These are phyloP conservation scores for Phoenix roebelenii DNA, from an alignment of 176 grass and related monocot genomes.

Conservation along the genomic window DNA sequence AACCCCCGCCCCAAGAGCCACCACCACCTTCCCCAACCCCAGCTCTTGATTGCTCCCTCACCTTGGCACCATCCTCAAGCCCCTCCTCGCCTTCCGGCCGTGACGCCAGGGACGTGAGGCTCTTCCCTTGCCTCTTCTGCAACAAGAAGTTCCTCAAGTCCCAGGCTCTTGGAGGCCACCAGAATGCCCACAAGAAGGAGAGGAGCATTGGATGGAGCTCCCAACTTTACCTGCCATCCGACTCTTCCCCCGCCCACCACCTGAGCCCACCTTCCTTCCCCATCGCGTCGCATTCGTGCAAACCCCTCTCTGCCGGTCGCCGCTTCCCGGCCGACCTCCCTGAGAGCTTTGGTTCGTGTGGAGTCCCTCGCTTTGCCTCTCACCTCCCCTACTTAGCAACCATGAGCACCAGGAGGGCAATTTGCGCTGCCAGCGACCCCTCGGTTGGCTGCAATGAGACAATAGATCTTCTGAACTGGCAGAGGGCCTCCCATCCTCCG, in stretches of 20 bases:
- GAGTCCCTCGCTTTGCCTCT: neutral
- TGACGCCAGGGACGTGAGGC: constrained; percentile 29
- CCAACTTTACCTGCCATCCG: constrained; percentile 32
- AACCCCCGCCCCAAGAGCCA: neutral
- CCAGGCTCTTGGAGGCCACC: constrained; percentile 87
- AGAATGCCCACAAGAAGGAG: constrained; percentile 98
- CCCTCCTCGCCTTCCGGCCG: neutral
- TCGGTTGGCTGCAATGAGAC: too few relatives aligned
- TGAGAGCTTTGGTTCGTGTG: neutral
- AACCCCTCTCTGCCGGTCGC: neutral
- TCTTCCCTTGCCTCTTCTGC: constrained; percentile 98
- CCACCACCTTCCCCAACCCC: neutral
- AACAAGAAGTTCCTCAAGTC: constrained; percentile 99
- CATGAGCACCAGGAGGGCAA: too few relatives aligned
- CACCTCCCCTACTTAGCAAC: neutral
- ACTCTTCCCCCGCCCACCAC: neutral
- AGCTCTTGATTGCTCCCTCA: constrained; percentile 32
- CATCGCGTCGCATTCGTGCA: constrained; percentile 39
- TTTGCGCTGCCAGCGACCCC: too few relatives aligned
- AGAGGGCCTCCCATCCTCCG: too few relatives aligned
- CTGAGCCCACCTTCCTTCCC: constrained; percentile 4
- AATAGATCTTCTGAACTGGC: too few relatives aligned
- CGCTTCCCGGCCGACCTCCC: neutral
- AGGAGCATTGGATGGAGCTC: constrained; percentile 61
- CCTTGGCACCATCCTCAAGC: neutral